Evolutionary conservation across 106 monocot species (phyloP), one percentile per base, ranked within the genome.

Genomic region (Chionographis japonica): DNA sequence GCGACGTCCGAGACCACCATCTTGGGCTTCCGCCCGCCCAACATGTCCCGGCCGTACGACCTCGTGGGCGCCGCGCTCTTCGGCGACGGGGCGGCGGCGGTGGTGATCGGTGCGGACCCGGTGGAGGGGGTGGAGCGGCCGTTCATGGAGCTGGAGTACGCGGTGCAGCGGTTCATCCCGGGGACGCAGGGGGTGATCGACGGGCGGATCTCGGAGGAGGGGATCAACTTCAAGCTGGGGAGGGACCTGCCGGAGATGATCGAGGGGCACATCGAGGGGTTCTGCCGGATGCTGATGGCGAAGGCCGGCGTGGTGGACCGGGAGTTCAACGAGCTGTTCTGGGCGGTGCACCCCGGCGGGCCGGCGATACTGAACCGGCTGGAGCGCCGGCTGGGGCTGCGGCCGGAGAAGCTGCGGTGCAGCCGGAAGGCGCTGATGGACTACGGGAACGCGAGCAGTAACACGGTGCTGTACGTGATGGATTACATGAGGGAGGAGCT

Each of bases 301-400:
- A 55, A 43, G 52, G 54, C 52, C 0, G 78, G 79, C 6, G n/a
- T 15, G 61, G 40, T 11, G 67, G 85, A 81, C 1, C 27, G 27
- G 27, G 27, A 27, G 27, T 88, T 74, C 52, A 79, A 90, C 15
- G 83, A 86, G 35, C 67, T 91, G 77, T 94, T 94, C 65, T 94
- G 90, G 94, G 81, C 83, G 6, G 90, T 94, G 62, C 94, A 90
- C 46, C 90, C 94, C 1, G 94, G 94, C 15, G 94, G 90, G 1
- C 94, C 90, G 12, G 94, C 94, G 37, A 94, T 94, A 74, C 68
- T 94, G 70, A 85, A 81, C 60, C 64, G 74, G 77, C 16, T 88
- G 41, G 94, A 90, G 88, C 74, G 54, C 42, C 63, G 76, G 37
- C 77, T 91, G 3, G 81, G 77, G 12, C 17, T 94, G 76, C n/a